Base-by-base conservation (phyloP, 441 rosid species). In the Pelargonium cotyledonis region DNA sequence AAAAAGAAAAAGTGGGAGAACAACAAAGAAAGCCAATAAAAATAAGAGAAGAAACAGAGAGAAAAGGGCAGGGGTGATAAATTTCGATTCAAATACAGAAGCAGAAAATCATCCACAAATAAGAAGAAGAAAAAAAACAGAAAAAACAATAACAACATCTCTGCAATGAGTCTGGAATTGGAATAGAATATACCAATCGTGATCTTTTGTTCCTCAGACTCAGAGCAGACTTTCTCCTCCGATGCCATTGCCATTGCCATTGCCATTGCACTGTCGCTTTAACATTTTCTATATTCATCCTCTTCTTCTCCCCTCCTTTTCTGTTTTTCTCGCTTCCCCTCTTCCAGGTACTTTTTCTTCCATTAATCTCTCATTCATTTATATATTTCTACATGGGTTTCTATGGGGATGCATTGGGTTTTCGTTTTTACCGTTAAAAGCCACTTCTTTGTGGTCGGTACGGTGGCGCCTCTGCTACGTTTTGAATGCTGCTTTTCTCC, bases 111-210 rank as follows among this genome's bases (percentile, higher is more conserved):
- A 51, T 51, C 58, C 14, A 18, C 31, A 9, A 60, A 21, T 16
- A 12, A 58, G 12, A 58, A 58, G 1, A 16, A 3, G 11, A 29
- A 26, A 6, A 14, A 12, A 63, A 63, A 31, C n/a, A n/a, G n/a
- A n/a, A n/a, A n/a, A n/a, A n/a, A n/a, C 19, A 63, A 63, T 10
- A 49, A 10, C 15, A 49, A 10, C 15, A 5, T 12, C 21, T 63
- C 46, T 63, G 66, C 66, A 63, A 23, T 62, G 15, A 47, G 53
- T 60, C 19, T 60, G 12, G 64, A 6, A 7, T 38, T 64, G 49
- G 35, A 58, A 66, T 72, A 63, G 86, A 85, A 85, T 83, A 83
- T 83, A 80, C 85, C 62, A 40, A 41, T 51, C 16, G 2, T 14
- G 18, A 51, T 47, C 80, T 58, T 19, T 19, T 47, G 79, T 69